phyloP scores from a whole-genome alignment of 768 basidiomycete species.

The Fibroporia radiculosa region DNA sequence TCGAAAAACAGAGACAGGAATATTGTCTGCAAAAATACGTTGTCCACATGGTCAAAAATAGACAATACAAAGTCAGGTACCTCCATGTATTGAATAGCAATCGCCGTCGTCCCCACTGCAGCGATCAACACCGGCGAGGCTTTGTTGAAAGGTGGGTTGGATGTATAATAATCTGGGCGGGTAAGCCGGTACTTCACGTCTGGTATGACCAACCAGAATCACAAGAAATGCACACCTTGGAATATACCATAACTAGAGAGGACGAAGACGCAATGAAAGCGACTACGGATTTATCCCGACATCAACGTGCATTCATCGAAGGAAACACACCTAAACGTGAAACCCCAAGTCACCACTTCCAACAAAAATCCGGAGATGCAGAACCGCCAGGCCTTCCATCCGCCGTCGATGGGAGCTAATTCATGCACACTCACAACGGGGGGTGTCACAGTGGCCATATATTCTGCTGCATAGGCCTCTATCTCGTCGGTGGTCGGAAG shows the following conservation, averaged over 20 bases:
- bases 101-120: conserved; percentile 12
- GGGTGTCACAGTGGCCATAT: not conserved
- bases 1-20: conserved; percentile 12
- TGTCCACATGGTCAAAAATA: not conserved
- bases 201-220: not conserved
- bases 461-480: no score
- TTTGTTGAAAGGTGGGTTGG: conserved; percentile 14
- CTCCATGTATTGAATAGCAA: conserved; percentile 15
- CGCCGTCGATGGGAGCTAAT: conserved; percentile 15
- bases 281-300: not conserved
- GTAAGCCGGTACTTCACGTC: not conserved
- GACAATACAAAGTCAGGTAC: not conserved
- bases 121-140: conserved; percentile 12
- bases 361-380: conserved; percentile 15
- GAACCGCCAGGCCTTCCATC: conserved; percentile 18
- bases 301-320: no score
- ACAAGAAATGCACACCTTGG: conserved; percentile 7
- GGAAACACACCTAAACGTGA: conserved; percentile 18
- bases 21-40: conserved; percentile 3
- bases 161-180: conserved; percentile 15
- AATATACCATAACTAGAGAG: conserved; percentile 17
- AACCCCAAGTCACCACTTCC: conserved; percentile 18
- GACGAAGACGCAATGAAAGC: not conserved
- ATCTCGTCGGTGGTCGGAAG: no score
- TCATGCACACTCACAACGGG: conserved; percentile 12